Conservation (phyloP, 176 grass and related monocot species). For the Poa pratensis region DNA sequence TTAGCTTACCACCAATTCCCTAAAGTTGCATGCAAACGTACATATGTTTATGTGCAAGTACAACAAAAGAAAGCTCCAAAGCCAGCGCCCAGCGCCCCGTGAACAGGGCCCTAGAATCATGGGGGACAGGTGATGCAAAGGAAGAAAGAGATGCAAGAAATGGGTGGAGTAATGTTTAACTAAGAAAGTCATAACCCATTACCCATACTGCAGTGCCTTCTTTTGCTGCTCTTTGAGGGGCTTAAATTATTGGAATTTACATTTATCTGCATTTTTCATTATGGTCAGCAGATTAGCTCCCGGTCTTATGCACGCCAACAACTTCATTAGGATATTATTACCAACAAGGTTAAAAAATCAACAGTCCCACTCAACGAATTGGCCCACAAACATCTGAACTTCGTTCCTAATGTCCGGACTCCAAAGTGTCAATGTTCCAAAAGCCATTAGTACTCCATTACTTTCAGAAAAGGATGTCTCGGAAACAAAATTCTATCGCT, state of each 20-base stretch:
- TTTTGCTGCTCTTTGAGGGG: neutral
- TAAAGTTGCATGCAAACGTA: slow-evolving; percentile 48
- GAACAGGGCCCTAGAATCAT: slow-evolving; percentile 79
- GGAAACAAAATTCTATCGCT: neutral
- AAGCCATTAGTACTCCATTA: slow-evolving; percentile 24
- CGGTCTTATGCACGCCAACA: slow-evolving; percentile 14
- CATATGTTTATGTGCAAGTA: slow-evolving; percentile 44
- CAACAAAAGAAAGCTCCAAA: slow-evolving; percentile 60
- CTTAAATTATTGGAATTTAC: neutral
- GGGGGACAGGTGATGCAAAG: slow-evolving; percentile 46
- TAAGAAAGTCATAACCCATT: neutral
- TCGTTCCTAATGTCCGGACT: slow-evolving; percentile 46
- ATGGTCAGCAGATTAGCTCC: neutral
- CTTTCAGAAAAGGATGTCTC: slow-evolving; percentile 37
- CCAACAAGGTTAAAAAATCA: slow-evolving; percentile 10
- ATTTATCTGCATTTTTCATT: neutral
- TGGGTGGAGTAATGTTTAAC: slow-evolving; percentile 34
- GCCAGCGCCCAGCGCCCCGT: slow-evolving; percentile 42
- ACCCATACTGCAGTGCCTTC: neutral
- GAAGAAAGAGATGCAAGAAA: slow-evolving; percentile 34
- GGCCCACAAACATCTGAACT: slow-evolving; percentile 38
- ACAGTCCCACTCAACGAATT: neutral
- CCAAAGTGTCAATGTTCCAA: slow-evolving; percentile 42
- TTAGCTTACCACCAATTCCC: neutral
- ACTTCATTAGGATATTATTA: neutral